Conservation (phyloP, 176 grass and related monocot species). For the Aegilops umbellulata region DNA sequence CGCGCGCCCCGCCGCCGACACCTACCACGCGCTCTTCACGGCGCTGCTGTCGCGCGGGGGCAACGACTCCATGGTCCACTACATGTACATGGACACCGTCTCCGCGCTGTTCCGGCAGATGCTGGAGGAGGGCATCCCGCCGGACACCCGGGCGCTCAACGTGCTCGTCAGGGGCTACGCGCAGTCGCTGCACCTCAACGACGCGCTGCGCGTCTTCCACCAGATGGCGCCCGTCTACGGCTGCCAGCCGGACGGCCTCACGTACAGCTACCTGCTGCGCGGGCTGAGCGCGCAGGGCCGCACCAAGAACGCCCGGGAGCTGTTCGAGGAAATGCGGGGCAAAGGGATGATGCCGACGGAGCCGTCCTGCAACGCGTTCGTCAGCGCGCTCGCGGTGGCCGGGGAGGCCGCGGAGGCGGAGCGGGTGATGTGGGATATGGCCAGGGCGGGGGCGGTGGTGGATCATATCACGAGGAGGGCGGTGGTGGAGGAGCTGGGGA, state of each 20-base stretch:
- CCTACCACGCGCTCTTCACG: slow-evolving; percentile 84
- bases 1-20: slow-evolving; percentile 50
- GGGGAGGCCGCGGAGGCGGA: slow-evolving; percentile 42
- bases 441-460: slow-evolving; percentile 37
- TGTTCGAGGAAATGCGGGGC: slow-evolving; percentile 56
- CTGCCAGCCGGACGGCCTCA: slow-evolving; percentile 56
- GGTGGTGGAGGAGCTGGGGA: slow-evolving; percentile 48
- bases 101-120: slow-evolving; percentile 81
- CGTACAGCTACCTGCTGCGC: slow-evolving; percentile 80
- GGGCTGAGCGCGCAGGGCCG: slow-evolving; percentile 71
- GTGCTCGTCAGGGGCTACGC: slow-evolving; percentile 70
- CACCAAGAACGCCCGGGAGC: slow-evolving; percentile 55
- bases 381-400: slow-evolving; percentile 57
- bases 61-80: slow-evolving; percentile 63
- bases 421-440: slow-evolving; percentile 63
- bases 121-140: slow-evolving; percentile 64
- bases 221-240: slow-evolving; percentile 72
- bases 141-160: slow-evolving; percentile 70
- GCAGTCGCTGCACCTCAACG: slow-evolving; percentile 77
- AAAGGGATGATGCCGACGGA: slow-evolving; percentile 35
- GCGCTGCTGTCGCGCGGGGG: slow-evolving; percentile 55
- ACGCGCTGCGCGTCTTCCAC: slow-evolving; percentile 77
- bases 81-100: slow-evolving; percentile 81
- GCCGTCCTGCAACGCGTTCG: slow-evolving; percentile 52
- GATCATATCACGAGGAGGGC: slow-evolving; percentile 52